These are phyloP conservation scores for Dendrobium nobile DNA, from an alignment of 106 monocot species.

Conservation along the genomic window DNA sequence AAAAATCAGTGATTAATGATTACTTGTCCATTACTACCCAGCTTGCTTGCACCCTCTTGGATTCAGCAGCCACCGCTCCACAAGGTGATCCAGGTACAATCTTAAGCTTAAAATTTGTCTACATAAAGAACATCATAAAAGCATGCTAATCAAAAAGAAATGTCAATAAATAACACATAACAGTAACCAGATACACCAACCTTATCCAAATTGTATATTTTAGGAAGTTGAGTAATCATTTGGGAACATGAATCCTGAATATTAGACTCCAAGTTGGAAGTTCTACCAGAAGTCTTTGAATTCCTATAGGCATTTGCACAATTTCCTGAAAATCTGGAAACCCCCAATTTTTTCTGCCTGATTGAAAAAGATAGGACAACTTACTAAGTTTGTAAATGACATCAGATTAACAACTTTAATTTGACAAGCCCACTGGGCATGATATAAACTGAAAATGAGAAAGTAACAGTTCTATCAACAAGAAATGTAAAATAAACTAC, in stretches of 20 bases:
- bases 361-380: background rate
- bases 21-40: constrained; percentile 68
- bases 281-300: constrained; percentile 3
- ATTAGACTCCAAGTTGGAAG: constrained; percentile 6
- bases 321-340: constrained; percentile 29
- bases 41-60: constrained; percentile 47
- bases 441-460: background rate
- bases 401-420: background rate
- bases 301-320: constrained; percentile 6
- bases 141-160: background rate
- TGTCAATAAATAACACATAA: background rate
- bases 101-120: constrained; percentile 54
- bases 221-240: constrained; percentile 33
- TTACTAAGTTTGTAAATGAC: background rate
- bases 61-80: constrained; percentile 49
- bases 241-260: constrained; percentile 44
- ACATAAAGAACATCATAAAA: background rate
- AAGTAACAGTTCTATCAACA: background rate
- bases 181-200: constrained; percentile 5
- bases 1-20: background rate
- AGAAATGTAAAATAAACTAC: background rate
- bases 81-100: constrained; percentile 24
- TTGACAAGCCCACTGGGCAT: background rate
- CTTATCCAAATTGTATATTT: constrained; percentile 34
- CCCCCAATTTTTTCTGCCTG: constrained; percentile 15